phyloP scores from a whole-genome alignment of 371 early-diverging fungal genomes.

The Rhizomucor miehei region DNA sequence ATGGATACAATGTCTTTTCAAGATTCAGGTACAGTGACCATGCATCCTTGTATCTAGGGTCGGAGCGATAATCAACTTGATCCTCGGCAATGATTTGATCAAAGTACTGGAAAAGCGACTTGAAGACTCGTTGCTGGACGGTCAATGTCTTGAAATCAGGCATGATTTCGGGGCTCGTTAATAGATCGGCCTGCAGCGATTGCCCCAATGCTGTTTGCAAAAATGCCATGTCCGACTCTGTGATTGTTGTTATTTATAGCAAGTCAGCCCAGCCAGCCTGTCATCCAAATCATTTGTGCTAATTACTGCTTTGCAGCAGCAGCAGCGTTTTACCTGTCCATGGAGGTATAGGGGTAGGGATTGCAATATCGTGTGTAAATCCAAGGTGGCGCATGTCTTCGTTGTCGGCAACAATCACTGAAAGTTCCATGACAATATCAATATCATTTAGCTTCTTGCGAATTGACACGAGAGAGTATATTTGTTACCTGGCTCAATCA shows the following conservation, averaged over 20 bases:
- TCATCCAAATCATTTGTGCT: neutral
- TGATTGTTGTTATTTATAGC: neutral
- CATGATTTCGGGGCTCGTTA: constrained; percentile 16
- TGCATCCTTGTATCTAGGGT: constrained; percentile 12
- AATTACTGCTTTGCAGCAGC: no score
- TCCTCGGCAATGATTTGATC: constrained; percentile 26
- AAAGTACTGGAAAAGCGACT: constrained; percentile 34
- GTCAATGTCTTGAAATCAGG: constrained; percentile 31
- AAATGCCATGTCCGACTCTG: constrained; percentile 12
- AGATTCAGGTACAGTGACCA: constrained; percentile 19
- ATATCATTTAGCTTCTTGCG: no score
- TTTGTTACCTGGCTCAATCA: constrained; percentile 13
- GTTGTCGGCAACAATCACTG: constrained; percentile 8
- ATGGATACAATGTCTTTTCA: constrained; percentile 23
- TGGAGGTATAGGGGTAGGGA: constrained; percentile 16
- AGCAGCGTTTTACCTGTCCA: constrained; percentile 20
- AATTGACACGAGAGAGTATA: no score
- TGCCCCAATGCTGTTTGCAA: constrained; percentile 14
- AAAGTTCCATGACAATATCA: neutral
- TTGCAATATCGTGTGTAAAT: constrained; percentile 22
- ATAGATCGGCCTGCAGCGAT: constrained; percentile 9
- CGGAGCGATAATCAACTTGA: constrained; percentile 11
- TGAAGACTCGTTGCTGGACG: constrained; percentile 31
- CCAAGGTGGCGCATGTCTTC: constrained; percentile 11
- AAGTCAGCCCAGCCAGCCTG: no score